Percentiles rank a stretch among this genome's conserved stretches.
These are phyloP conservation scores for Phialemoniopsis sp. DNA, from an alignment of 2,329 filamentous ascomycete species.

Conservation along the genomic window DNA sequence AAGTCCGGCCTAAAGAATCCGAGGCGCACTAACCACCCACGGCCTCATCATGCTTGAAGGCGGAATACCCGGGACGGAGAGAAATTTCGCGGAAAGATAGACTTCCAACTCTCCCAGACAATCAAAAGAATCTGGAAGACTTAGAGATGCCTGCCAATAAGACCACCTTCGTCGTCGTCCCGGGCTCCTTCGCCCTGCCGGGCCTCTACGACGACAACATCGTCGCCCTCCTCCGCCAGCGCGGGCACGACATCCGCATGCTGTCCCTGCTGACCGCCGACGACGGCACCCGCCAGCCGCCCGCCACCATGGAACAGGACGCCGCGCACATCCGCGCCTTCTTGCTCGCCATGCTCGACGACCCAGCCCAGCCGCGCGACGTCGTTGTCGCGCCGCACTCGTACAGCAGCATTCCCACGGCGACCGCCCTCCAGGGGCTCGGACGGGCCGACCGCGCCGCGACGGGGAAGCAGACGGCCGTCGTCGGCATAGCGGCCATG, in stretches of 20 bases:
- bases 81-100: no score
- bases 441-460: constrained; percentile 13
- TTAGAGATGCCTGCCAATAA: no score
- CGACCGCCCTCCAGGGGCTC: constrained; percentile 20
- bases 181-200: constrained; percentile 6
- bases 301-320: constrained; percentile 11
- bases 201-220: constrained; percentile 4
- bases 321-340: constrained; percentile 7
- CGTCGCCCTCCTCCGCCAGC: background rate
- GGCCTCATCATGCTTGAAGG: no score
- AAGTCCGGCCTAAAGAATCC: no score
- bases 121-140: no score
- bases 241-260: constrained; percentile 3
- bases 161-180: constrained; percentile 4
- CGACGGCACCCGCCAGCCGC: constrained; percentile 7
- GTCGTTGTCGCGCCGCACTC: constrained; percentile 24
- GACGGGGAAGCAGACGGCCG: constrained; percentile 18
- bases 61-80: no score
- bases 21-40: no score
- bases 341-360: constrained; percentile 8
- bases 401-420: constrained; percentile 24
- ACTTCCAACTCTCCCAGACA: no score
- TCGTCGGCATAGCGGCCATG: constrained; percentile 22
- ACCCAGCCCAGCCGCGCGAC: constrained; percentile 13
- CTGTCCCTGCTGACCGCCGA: constrained; percentile 9